A percentile compares a stretch with the other conserved stretches of the same genome.
Conservation (phyloP, 2,329 filamentous ascomycete species). For the Leptographium wingfieldii region DNA sequence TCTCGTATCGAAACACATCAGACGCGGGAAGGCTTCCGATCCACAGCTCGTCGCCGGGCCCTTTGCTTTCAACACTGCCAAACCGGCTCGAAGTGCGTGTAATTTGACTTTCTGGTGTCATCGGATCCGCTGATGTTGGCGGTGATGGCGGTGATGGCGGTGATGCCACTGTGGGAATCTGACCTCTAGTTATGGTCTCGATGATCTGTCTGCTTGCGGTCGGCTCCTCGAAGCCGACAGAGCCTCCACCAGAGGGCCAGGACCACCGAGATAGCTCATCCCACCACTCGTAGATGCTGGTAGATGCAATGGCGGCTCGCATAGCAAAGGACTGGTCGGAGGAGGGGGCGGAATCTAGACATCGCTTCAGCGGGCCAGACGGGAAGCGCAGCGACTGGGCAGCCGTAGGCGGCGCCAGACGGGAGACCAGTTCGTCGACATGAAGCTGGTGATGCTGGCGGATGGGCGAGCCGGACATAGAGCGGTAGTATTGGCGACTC, state of each 20-base stretch:
- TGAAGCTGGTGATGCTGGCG: constrained; percentile 24
- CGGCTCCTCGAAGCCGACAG: constrained; percentile 42
- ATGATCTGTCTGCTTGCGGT: background rate
- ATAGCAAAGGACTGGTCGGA: constrained; percentile 60
- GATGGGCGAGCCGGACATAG: constrained; percentile 31
- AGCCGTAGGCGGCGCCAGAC: constrained; percentile 47
- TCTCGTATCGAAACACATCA: constrained; percentile 56
- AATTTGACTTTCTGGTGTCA: constrained; percentile 8
- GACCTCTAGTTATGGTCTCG: background rate
- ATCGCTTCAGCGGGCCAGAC: constrained; percentile 39
- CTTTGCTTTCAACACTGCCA: background rate
- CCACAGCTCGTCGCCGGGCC: constrained; percentile 28
- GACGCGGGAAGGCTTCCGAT: constrained; percentile 57
- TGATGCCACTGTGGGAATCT: constrained; percentile 2
- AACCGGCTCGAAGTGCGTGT: background rate
- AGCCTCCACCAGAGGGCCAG: constrained; percentile 37
- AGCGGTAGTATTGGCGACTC: constrained; percentile 25
- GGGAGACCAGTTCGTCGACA: constrained; percentile 45
- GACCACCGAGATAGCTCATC: constrained; percentile 53
- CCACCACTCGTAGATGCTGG: constrained; percentile 61
- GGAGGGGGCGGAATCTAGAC: constrained; percentile 49
- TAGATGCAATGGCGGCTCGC: constrained; percentile 56
- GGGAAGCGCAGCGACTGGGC: constrained; percentile 46
- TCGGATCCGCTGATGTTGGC: background rate
- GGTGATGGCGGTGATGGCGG: background rate